phyloP scores from a whole-genome alignment of 768 basidiomycete species.

The Russula ochroleuca region DNA sequence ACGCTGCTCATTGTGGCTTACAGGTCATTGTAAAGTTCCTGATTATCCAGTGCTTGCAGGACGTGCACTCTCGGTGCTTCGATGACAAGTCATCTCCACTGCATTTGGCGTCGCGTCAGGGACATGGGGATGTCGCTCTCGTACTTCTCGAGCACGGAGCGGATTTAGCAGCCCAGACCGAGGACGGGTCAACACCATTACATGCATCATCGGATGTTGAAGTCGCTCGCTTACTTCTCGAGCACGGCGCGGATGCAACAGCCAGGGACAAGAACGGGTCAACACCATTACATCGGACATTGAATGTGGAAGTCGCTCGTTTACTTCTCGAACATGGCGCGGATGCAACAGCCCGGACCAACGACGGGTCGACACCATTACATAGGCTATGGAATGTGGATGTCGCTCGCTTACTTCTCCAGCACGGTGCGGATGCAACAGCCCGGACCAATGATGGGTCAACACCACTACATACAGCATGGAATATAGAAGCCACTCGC shows the following conservation, averaged over 20 bases:
- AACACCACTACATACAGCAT: not conserved
- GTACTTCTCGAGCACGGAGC: not conserved
- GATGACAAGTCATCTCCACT: not conserved
- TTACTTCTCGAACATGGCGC: not conserved
- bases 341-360: not conserved
- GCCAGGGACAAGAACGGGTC: not conserved
- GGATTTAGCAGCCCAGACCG: not conserved
- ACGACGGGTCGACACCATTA: not conserved
- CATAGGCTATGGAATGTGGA: not conserved
- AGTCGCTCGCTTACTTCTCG: not conserved
- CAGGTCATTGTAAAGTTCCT: not conserved
- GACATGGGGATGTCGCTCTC: not conserved
- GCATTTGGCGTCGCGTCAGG: not conserved
- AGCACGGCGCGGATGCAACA: not conserved
- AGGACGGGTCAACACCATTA: not conserved
- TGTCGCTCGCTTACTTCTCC: not conserved
- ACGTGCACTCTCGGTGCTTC: not conserved
- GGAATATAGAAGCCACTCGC: not conserved
- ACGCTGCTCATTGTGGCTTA: not conserved
- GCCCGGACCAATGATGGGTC: not conserved
- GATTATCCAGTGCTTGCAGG: not conserved
- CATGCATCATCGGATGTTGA: not conserved
- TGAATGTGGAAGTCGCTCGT: not conserved
- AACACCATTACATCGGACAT: not conserved
- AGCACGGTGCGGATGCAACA: not conserved